A percentile compares a stretch with the other conserved stretches of the same genome.
These are phyloP conservation scores for Coemansia sp. DNA, from an alignment of 192 early-diverging fungal species.

Conservation along the genomic window DNA sequence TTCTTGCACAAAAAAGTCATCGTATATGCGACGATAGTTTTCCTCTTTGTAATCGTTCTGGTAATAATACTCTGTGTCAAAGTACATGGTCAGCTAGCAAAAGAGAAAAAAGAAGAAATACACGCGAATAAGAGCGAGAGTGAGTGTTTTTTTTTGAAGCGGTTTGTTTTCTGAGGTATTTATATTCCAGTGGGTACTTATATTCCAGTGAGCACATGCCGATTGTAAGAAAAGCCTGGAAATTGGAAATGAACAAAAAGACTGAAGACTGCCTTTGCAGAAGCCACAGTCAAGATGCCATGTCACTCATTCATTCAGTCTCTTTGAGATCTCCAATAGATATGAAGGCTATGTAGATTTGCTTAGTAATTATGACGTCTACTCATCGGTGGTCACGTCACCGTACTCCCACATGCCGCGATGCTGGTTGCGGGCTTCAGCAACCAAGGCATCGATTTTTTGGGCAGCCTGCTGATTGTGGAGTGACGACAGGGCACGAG, in stretches of 20 bases:
- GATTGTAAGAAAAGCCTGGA: background rate
- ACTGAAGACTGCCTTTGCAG: no score
- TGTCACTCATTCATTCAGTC: no score
- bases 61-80: background rate
- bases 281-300: no score
- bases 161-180: no score
- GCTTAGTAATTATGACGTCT: no score
- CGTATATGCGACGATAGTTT: no score
- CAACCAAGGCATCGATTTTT: conserved; percentile 39
- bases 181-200: no score
- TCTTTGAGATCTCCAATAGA: no score
- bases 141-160: no score
- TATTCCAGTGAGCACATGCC: no score
- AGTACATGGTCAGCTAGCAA: background rate
- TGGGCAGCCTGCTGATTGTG: conserved; percentile 26
- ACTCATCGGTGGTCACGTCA: conserved; percentile 38
- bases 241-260: background rate
- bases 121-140: background rate
- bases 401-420: conserved; percentile 50
- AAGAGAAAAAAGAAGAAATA: background rate
- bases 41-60: no score
- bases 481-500: conserved; percentile 19
- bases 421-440: conserved; percentile 34
- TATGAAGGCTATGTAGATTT: no score
- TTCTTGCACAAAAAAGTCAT: background rate